phyloP scores from a whole-genome alignment of 2,329 filamentous ascomycete genomes.

The Endoconidiophora laricicola region DNA sequence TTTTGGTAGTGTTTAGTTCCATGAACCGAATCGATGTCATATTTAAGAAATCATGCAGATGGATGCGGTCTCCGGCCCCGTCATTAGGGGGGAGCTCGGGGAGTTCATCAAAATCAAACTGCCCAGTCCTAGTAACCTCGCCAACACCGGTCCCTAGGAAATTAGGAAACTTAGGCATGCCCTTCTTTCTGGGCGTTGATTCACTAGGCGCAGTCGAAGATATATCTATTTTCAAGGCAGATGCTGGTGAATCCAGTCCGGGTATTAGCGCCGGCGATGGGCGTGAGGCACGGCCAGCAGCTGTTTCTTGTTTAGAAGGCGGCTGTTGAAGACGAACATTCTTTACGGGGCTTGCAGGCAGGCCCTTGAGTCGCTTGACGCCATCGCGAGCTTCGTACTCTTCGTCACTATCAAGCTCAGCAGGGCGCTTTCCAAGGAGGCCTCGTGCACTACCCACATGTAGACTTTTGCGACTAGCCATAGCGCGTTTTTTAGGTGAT shows the following conservation, averaged over 20 bases:
- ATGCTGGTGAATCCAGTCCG: conserved; percentile 25
- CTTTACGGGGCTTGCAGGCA: conserved; percentile 61
- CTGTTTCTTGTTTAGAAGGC: conserved; percentile 48
- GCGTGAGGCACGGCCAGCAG: conserved; percentile 40
- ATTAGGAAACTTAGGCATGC: conserved; percentile 4
- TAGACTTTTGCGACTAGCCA: conserved; percentile 58
- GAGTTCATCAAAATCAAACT: conserved; percentile 25
- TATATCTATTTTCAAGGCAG: conserved; percentile 10
- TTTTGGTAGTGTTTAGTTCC: conserved; percentile 92
- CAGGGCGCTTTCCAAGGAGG: conserved; percentile 56
- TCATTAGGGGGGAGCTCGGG: conserved; percentile 18
- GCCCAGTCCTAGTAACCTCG: conserved; percentile 17
- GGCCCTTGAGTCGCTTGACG: conserved; percentile 54
- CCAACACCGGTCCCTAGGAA: neutral
- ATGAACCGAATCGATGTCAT: conserved; percentile 97
- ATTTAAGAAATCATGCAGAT: conserved; percentile 82
- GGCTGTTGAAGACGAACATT: conserved; percentile 53
- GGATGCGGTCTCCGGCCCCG: conserved; percentile 44
- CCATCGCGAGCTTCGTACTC: conserved; percentile 44
- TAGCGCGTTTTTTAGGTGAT: conserved; percentile 53
- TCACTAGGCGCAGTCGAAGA: conserved; percentile 33
- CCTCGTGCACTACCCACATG: conserved; percentile 59
- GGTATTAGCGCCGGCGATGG: conserved; percentile 20
- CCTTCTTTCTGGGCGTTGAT: conserved; percentile 19
- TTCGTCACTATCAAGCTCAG: conserved; percentile 48